phyloP scores from a whole-genome alignment of 1,284 basidiomycete species.

The Coriolopsis trogii region DNA sequence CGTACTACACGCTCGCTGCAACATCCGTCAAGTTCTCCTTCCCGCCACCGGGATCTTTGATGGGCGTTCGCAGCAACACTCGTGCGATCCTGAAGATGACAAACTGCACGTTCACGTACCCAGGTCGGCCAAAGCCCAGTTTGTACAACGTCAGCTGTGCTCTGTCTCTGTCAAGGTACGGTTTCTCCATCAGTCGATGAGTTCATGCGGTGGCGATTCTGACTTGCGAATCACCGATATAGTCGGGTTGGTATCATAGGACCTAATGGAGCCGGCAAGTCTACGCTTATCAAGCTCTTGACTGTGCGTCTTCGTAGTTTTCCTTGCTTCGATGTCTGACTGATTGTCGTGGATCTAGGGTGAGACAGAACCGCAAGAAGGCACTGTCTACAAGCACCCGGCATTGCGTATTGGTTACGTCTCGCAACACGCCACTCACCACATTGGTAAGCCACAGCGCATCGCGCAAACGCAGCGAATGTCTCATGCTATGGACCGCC shows the following conservation, averaged over 20 bases:
- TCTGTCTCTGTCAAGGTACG: conserved; percentile 85
- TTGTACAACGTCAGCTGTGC: conserved; percentile 91
- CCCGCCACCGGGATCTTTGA: conserved; percentile 94
- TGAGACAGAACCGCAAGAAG: conserved; percentile 92
- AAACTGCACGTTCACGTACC: conserved; percentile 95
- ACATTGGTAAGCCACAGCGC: conserved; percentile 61
- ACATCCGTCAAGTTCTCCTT: conserved; percentile 97
- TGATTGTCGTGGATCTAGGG: conserved; percentile 53
- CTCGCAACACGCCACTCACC: conserved; percentile 97
- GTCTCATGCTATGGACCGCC: conserved; percentile 12
- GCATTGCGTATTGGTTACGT: conserved; percentile 96
- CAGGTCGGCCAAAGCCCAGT: conserved; percentile 83
- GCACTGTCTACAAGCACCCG: conserved; percentile 95
- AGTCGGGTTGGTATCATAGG: conserved; percentile 89
- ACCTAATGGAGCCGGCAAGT: conserved; percentile 95
- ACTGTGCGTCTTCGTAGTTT: conserved; percentile 54
- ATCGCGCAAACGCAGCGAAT: background rate
- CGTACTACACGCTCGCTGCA: conserved; percentile 96
- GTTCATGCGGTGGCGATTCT: conserved; percentile 4
- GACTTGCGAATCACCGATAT: conserved; percentile 22
- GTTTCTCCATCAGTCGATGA: conserved; percentile 10
- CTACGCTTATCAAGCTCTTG: conserved; percentile 95
- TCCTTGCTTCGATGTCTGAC: conserved; percentile 1
- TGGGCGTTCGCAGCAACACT: conserved; percentile 97
- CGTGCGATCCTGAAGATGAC: conserved; percentile 95